Evolutionary conservation across 129 eudicot genomes (phyloP).

Genomic region (Kitagawia praeruptora): DNA sequence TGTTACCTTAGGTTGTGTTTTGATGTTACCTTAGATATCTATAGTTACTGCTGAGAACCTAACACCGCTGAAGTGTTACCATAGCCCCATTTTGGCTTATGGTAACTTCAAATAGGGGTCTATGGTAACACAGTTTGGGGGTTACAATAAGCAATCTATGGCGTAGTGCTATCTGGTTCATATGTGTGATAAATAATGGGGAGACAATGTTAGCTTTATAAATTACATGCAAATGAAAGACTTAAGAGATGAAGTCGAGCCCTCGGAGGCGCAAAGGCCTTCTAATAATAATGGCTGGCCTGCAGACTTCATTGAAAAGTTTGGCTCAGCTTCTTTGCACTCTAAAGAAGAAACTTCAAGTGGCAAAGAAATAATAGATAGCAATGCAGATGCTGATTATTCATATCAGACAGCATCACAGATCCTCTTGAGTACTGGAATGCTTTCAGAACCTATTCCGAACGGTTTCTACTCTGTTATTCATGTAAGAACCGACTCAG

Average conservation of each 20-base stretch:
- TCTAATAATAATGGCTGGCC: constrained; percentile 66
- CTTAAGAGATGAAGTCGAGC: constrained; percentile 46
- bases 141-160: no score
- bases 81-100: no score
- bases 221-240: constrained; percentile 51
- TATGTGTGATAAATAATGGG: constrained; percentile 24
- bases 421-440: constrained; percentile 82
- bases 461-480: constrained; percentile 88
- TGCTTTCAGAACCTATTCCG: constrained; percentile 87
- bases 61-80: no score
- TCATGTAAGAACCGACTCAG: constrained; percentile 54
- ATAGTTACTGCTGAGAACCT: no score
- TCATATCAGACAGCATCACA: constrained; percentile 58
- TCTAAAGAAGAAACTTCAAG: constrained; percentile 38
- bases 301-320: constrained; percentile 53
- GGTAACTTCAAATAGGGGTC: no score
- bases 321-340: constrained; percentile 70
- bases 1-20: no score
- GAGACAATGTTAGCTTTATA: constrained; percentile 35
- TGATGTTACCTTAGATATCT: no score
- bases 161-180: no score
- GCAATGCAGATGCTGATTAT: constrained; percentile 40
- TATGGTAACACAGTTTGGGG: no score
- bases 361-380: constrained; percentile 35
- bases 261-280: constrained; percentile 46